phyloP scores from a whole-genome alignment of 1,284 basidiomycete species.

The Apiotrichum sp. region DNA sequence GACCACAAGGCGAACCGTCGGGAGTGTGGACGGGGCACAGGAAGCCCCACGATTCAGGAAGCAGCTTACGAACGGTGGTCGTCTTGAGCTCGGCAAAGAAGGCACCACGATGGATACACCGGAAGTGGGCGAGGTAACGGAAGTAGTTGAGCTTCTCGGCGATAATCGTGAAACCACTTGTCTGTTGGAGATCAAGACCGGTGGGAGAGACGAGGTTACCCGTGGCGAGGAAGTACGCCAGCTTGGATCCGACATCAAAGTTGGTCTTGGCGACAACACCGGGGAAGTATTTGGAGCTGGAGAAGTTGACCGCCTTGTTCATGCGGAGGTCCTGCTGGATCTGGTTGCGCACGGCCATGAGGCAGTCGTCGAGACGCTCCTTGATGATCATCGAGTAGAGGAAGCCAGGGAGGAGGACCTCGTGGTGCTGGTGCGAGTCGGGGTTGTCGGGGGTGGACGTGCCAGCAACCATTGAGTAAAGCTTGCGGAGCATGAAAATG shows the following conservation, averaged over 20 bases:
- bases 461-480: constrained; percentile 86
- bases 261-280: constrained; percentile 73
- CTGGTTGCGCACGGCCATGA: constrained; percentile 67
- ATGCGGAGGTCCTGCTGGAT: constrained; percentile 70
- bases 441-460: constrained; percentile 93
- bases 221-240: constrained; percentile 94
- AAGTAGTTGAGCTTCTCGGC: constrained; percentile 99
- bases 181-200: constrained; percentile 94
- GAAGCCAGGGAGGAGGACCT: constrained; percentile 88
- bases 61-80: constrained; percentile 90
- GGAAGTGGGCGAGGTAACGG: constrained; percentile 97
- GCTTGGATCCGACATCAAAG: constrained; percentile 83
- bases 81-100: constrained; percentile 99
- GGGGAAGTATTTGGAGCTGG: constrained; percentile 78
- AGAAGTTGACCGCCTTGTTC: constrained; percentile 71
- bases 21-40: constrained; percentile 98
- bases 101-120: constrained; percentile 97
- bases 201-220: constrained; percentile 93
- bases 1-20: constrained; percentile 94
- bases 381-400: constrained; percentile 98
- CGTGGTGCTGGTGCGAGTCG: constrained; percentile 98
- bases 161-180: constrained; percentile 94
- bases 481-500: constrained; percentile 96
- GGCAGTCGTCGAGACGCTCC: constrained; percentile 87
- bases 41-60: constrained; percentile 99